Percentiles rank a stretch among this genome's conserved stretches.
phyloP scores from a whole-genome alignment of 2,329 filamentous ascomycete species.

The Penicillium freii region DNA sequence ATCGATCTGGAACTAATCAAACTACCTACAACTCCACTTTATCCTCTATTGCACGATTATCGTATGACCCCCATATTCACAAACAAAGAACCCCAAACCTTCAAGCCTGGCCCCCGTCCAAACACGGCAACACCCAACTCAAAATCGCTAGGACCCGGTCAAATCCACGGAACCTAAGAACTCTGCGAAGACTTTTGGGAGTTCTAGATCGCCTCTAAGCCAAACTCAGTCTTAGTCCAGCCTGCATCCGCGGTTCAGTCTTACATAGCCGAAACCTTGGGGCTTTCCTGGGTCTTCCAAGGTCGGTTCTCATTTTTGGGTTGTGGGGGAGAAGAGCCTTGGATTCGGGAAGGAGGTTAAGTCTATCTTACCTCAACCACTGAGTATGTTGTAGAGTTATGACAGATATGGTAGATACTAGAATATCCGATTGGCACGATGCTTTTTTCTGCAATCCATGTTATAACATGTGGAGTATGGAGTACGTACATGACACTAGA shows the following conservation, averaged over 20 bases:
- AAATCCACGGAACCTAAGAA: not conserved
- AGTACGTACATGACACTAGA: not conserved
- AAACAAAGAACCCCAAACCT: not conserved
- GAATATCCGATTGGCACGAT: not conserved
- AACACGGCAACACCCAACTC: not conserved
- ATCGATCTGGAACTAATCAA: not conserved
- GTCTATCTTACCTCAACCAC: not conserved
- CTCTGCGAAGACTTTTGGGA: not conserved
- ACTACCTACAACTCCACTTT: not conserved
- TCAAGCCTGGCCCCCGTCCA: not conserved
- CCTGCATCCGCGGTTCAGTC: not conserved
- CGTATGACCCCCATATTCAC: not conserved
- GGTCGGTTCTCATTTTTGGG: not conserved
- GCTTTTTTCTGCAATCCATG: not conserved
- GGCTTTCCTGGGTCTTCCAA: too few species aligned
- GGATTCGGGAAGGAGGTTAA: not conserved
- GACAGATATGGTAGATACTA: not conserved
- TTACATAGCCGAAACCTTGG: not conserved
- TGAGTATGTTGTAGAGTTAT: not conserved
- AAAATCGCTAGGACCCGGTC: not conserved
- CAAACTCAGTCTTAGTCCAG: not conserved
- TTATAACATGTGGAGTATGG: not conserved
- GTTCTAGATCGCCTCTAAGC: constrained; percentile 2
- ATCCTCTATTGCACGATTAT: not conserved
- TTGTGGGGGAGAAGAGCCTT: not conserved